Conservation (phyloP, 371 early-diverging fungal species). For the Choanephora cucurbitarum region DNA sequence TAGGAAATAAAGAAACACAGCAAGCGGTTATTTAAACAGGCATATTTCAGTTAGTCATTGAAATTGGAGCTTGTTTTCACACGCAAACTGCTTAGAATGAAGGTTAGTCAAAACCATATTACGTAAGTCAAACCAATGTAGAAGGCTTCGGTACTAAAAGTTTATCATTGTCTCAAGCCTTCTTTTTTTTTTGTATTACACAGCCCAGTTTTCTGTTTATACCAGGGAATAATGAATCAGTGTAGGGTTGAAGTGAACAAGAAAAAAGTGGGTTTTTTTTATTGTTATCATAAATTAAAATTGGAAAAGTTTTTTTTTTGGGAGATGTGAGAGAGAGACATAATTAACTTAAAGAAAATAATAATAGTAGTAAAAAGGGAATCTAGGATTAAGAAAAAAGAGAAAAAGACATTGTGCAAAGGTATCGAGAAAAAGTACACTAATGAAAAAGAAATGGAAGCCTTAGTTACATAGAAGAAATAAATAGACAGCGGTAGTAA, state of each 20-base stretch:
- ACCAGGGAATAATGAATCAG: too few relatives aligned
- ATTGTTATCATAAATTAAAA: background rate
- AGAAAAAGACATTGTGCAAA: background rate
- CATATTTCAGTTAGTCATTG: background rate
- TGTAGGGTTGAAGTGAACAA: too few relatives aligned
- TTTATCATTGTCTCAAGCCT: too few relatives aligned
- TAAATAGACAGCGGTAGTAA: background rate
- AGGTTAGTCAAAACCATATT: too few relatives aligned
- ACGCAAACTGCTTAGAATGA: background rate
- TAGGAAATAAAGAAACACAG: background rate
- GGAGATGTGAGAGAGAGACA: background rate
- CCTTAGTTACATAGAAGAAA: conserved; percentile 4
- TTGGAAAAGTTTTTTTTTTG: background rate
- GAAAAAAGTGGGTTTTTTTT: background rate
- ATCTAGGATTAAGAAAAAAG: background rate
- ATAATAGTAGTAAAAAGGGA: conserved; percentile 2
- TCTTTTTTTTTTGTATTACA: too few relatives aligned
- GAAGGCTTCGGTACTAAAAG: too few relatives aligned
- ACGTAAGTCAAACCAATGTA: too few relatives aligned
- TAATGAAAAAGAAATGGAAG: conserved; percentile 1
- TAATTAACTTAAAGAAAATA: conserved; percentile 7
- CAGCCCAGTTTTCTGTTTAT: too few relatives aligned
- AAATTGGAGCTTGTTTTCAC: background rate
- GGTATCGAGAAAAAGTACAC: background rate
- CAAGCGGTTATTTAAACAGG: background rate